These are phyloP conservation scores for Stellera chamaejasme DNA, from an alignment of 345 rosid species.

Conservation along the genomic window DNA sequence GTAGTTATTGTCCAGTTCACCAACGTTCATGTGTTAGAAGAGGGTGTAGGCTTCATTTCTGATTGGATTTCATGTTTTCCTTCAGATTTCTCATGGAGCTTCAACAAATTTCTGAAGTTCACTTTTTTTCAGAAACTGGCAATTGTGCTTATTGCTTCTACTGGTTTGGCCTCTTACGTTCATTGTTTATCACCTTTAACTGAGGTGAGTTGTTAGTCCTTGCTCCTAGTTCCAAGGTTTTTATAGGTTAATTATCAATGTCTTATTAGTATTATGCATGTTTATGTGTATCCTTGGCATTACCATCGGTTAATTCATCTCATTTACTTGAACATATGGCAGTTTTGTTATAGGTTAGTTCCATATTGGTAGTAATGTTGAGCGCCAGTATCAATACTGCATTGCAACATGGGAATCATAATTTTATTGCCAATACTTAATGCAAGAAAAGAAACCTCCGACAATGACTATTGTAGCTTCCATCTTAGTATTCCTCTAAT, in stretches of 20 bases:
- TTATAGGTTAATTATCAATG: neutral
- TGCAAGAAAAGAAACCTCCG: too few relatives aligned
- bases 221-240: neutral
- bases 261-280: too few relatives aligned
- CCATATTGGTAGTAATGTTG: neutral
- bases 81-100: slow-evolving; percentile 22
- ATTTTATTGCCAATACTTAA: too few relatives aligned
- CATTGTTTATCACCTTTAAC: slow-evolving; percentile 13
- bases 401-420: neutral
- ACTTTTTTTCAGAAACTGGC: slow-evolving; percentile 5
- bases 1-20: too few relatives aligned
- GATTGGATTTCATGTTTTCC: neutral
- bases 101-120: neutral
- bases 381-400: too few relatives aligned
- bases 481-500: too few relatives aligned
- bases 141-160: slow-evolving; percentile 19
- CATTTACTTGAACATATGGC: neutral
- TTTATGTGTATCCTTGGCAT: too few relatives aligned
- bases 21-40: too few relatives aligned
- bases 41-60: too few relatives aligned
- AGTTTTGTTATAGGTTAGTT: neutral
- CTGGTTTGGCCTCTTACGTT: slow-evolving; percentile 8
- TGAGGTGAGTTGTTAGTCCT: slow-evolving; percentile 12
- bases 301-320: neutral
- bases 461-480: too few relatives aligned